Evolutionary conservation across 2,329 filamentous ascomycete species (phyloP).

Genomic region (Penicillium vulpinum): DNA sequence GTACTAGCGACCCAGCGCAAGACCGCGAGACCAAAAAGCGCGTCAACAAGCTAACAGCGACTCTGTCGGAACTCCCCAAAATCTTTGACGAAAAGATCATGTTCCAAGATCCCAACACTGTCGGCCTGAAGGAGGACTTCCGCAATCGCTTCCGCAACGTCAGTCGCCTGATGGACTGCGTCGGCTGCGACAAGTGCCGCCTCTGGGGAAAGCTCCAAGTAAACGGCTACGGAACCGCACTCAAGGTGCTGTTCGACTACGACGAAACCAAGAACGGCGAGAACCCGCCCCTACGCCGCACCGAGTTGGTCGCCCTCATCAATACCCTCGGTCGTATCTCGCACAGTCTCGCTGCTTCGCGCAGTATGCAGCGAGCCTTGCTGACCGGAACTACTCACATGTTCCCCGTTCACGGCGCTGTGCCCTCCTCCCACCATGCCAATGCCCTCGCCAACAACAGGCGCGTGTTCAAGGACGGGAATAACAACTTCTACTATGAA

Average conservation of each 20-base stretch:
- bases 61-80: constrained; percentile 65
- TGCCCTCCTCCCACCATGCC: constrained; percentile 28
- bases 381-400: constrained; percentile 37
- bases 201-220: constrained; percentile 98
- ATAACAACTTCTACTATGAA: constrained; percentile 38
- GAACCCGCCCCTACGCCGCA: constrained; percentile 75
- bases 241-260: constrained; percentile 96
- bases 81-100: constrained; percentile 95
- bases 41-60: constrained; percentile 72
- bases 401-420: constrained; percentile 29
- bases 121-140: constrained; percentile 92
- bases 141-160: constrained; percentile 96
- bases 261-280: constrained; percentile 65
- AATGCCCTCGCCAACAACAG: constrained; percentile 10
- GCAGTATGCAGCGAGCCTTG: constrained; percentile 63
- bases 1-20: constrained; percentile 77
- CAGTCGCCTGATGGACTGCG: constrained; percentile 95
- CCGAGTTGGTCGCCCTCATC: constrained; percentile 89
- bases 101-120: constrained; percentile 70
- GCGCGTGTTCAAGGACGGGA: constrained; percentile 36
- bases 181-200: constrained; percentile 96
- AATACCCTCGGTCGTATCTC: constrained; percentile 91
- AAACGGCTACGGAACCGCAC: constrained; percentile 86
- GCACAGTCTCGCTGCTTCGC: constrained; percentile 73
- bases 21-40: constrained; percentile 78